These are phyloP conservation scores for Mortierella alpina DNA, from an alignment of 192 early-diverging fungal species.

Conservation along the genomic window DNA sequence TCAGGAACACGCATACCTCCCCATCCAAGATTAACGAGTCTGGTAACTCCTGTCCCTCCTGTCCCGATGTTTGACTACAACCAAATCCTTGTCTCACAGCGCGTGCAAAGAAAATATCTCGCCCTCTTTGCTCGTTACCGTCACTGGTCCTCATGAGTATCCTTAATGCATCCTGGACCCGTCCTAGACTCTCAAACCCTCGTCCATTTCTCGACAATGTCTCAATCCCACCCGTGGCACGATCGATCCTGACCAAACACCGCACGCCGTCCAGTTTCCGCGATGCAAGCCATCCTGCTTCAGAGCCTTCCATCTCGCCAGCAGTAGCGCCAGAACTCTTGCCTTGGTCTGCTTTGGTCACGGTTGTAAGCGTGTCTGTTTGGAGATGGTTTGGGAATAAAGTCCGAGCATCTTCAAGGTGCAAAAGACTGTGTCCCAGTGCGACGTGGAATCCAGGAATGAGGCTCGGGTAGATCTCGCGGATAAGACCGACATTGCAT, in stretches of 20 bases:
- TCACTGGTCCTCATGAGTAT: neutral
- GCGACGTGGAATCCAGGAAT: slow-evolving; percentile 35
- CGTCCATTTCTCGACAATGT: slow-evolving; percentile 57
- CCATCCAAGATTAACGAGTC: slow-evolving; percentile 57
- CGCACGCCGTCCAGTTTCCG: slow-evolving; percentile 65
- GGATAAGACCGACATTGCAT: slow-evolving; percentile 21
- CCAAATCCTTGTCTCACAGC: neutral
- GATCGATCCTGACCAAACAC: slow-evolving; percentile 54
- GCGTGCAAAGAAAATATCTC: slow-evolving; percentile 18
- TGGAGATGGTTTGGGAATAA: slow-evolving; percentile 8
- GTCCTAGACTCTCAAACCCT: slow-evolving; percentile 30
- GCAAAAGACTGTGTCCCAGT: slow-evolving; percentile 15
- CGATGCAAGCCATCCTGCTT: slow-evolving; percentile 56
- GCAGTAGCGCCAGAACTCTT: neutral
- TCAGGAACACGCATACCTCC: slow-evolving; percentile 59
- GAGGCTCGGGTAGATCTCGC: slow-evolving; percentile 17
- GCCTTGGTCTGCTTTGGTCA: neutral
- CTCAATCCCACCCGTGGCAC: slow-evolving; percentile 21
- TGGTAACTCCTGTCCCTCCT: neutral
- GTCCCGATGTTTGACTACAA: neutral
- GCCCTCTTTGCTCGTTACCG: neutral
- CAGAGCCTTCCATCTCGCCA: no score
- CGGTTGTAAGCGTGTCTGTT: neutral
- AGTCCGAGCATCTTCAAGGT: slow-evolving; percentile 1
- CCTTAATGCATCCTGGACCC: slow-evolving; percentile 29